Conservation (phyloP, 1,284 basidiomycete genomes). For the Fomitopsis palustris region DNA sequence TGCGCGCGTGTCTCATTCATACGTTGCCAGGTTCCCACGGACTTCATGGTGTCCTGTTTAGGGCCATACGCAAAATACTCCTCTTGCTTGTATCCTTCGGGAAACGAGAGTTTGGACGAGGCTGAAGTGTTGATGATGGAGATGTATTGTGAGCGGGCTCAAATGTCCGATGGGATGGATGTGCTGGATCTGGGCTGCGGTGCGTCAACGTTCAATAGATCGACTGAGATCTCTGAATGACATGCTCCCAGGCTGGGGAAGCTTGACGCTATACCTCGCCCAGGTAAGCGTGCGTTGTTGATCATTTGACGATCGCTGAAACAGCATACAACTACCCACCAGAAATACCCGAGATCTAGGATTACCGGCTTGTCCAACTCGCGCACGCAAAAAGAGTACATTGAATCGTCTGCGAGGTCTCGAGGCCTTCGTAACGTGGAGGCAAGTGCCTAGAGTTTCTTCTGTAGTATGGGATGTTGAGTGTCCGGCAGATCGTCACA, state of each 20-base stretch:
- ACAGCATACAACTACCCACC: neutral
- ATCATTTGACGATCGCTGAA: neutral
- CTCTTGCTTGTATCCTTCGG: conserved; percentile 69
- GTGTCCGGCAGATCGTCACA: conserved; percentile 51
- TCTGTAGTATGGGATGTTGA: neutral
- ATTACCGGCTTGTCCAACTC: conserved; percentile 74
- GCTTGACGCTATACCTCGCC: conserved; percentile 66
- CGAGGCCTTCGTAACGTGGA: conserved; percentile 58
- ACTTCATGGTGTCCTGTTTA: conserved; percentile 64
- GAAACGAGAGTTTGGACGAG: conserved; percentile 61
- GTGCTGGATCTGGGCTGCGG: conserved; percentile 75
- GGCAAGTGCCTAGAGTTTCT: conserved; percentile 26
- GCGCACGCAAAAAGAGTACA: conserved; percentile 65
- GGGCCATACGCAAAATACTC: conserved; percentile 69
- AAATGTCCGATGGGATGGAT: conserved; percentile 61
- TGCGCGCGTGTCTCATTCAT: neutral
- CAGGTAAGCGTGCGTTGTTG: conserved; percentile 34
- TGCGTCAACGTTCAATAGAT: no score
- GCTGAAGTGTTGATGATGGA: conserved; percentile 72
- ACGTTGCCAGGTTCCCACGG: conserved; percentile 51
- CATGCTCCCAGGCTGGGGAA: conserved; percentile 60
- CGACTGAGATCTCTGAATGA: no score
- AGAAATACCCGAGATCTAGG: conserved; percentile 70
- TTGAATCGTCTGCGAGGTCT: conserved; percentile 52
- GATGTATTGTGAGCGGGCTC: conserved; percentile 68